These are phyloP conservation scores for Monosporascus cannonballus DNA, from an alignment of 2,329 filamentous ascomycete genomes.

Conservation along the genomic window DNA sequence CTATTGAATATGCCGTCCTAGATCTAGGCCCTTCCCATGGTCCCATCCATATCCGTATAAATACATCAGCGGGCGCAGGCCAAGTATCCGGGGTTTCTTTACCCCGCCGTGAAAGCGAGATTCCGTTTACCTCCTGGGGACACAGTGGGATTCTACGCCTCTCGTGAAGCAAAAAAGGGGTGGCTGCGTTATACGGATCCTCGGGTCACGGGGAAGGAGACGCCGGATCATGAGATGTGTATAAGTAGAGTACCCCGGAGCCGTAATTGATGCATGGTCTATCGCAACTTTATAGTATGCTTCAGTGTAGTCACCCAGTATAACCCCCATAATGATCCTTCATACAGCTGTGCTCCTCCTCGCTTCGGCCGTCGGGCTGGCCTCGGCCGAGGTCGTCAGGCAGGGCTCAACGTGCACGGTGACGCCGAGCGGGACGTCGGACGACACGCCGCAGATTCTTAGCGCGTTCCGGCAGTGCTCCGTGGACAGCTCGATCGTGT, in stretches of 20 bases:
- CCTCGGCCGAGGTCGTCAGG: not conserved
- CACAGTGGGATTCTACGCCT: not conserved
- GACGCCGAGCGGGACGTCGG: conserved; percentile 24
- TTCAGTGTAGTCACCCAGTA: too few species aligned
- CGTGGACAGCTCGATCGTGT: conserved; percentile 42
- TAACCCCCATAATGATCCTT: not conserved
- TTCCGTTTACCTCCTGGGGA: not conserved
- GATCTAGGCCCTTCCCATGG: not conserved
- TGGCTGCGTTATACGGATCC: not conserved
- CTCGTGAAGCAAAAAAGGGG: not conserved
- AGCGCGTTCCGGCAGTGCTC: conserved; percentile 43
- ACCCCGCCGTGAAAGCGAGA: not conserved
- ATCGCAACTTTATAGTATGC: too few species aligned
- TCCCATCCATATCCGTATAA: not conserved
- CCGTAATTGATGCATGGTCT: not conserved
- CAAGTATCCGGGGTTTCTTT: not conserved
- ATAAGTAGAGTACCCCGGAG: not conserved
- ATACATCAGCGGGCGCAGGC: not conserved
- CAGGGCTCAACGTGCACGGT: conserved; percentile 22
- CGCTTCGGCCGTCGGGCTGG: not conserved
- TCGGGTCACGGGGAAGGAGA: not conserved
- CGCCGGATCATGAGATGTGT: not conserved
- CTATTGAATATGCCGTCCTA: not conserved
- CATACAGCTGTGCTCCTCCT: not conserved
- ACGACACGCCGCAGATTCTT: conserved; percentile 46